Base-by-base conservation (phyloP, 2,329 filamentous ascomycete species). In the Fusarium ambrosium region DNA sequence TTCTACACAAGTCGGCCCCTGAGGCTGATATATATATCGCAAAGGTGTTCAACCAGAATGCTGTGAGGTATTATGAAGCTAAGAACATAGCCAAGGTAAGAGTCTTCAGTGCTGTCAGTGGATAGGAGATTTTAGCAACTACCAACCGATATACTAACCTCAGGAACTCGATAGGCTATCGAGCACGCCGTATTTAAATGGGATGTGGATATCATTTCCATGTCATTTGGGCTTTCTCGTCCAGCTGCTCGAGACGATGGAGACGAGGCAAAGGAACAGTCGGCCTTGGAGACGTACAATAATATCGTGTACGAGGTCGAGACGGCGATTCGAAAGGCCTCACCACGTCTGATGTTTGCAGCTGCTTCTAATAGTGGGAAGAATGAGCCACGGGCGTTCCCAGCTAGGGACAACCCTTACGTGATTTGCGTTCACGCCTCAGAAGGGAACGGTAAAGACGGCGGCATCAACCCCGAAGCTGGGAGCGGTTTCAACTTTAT, bases 151-250 rank as follows among this genome's bases (percentile, higher is more conserved):
- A 13, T 22, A 22, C 41, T 43, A 14, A 43, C 41, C 1, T 6
- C 1, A 13, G n/a, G 13, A 20, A 43, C 41, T 2, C 1, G 1
- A 7, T 3, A 43, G 41, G 41, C 41, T 20, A 43, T 43, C 11
- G n/a, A 43, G 3, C 11, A 43, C 41, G n/a, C n/a, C 0, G 11
- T 22, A 22, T 4, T 0, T 0, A 43, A 43, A 22, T 43, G 41
- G 41, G 41, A 43, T 3, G 41, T 43, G n/a, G 41, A 43, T 8
- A 43, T 43, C 11, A 43, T 43, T 22, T 43, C 41, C 5, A 43
- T 43, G 41, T 22, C 41, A 6, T 43, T 43, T 22, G n/a, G 41
- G 11, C 41, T 43, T 4, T 7, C n/a, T 7, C 41, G 11, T 4
- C n/a, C 41, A 20, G n/a, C 11, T 2, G 1, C 41, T 43, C n/a